Conservation (phyloP, 495 filamentous ascomycete species). For the Penicillium verhagenii region DNA sequence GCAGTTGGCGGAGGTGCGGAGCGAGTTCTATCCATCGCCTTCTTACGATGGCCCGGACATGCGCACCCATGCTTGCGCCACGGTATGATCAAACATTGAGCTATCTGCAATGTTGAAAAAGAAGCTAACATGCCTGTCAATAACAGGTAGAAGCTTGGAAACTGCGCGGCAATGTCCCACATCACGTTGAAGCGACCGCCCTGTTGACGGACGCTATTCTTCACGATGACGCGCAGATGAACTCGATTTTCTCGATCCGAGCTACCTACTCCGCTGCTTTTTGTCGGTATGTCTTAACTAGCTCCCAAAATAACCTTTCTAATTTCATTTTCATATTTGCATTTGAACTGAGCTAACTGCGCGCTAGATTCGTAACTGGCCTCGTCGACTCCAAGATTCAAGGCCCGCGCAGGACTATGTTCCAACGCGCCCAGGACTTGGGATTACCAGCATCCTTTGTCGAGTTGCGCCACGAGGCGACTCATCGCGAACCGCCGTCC, state of each 20-base stretch:
- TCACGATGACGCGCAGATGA: constrained; percentile 56
- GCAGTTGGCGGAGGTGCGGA: constrained; percentile 66
- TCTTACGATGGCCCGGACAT: constrained; percentile 35
- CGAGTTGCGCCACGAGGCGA: constrained; percentile 85
- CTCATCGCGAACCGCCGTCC: constrained; percentile 80
- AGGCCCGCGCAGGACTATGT: constrained; percentile 73
- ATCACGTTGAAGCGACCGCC: constrained; percentile 79
- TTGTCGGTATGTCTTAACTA: constrained; percentile 48
- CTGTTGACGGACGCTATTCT: constrained; percentile 72
- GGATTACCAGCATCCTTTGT: constrained; percentile 82
- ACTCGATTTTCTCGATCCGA: constrained; percentile 52
- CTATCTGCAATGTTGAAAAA: not conserved
- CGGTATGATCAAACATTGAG: constrained; percentile 29
- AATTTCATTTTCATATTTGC: not conserved
- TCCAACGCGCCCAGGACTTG: constrained; percentile 69
- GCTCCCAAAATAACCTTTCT: not conserved
- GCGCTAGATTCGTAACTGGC: constrained; percentile 80
- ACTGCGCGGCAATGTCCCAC: constrained; percentile 70
- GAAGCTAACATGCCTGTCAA: not conserved
- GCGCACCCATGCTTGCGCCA: constrained; percentile 46
- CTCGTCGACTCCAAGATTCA: constrained; percentile 74
- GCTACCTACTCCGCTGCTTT: constrained; percentile 61
- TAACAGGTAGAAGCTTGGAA: constrained; percentile 57
- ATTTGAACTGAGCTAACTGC: not conserved
- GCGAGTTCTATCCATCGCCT: constrained; percentile 60